Base-by-base conservation (phyloP, 176 grass and related monocot species). In the Stipa capillata region DNA sequence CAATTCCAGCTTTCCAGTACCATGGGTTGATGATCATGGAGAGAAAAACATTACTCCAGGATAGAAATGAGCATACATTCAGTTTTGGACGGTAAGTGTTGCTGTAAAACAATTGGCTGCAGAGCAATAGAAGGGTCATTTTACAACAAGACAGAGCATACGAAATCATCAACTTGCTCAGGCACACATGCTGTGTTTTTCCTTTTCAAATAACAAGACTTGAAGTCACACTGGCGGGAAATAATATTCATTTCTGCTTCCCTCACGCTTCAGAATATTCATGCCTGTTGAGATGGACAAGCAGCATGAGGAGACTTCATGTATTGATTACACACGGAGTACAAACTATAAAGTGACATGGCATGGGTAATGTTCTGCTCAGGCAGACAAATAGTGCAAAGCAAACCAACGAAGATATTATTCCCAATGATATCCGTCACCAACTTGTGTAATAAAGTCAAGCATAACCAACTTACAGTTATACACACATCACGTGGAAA, bases 241-340 rank as follows among this genome's bases (percentile, higher is more conserved):
- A 32, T 62, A 50, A 56, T 62, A 29, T 82, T 32, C 29, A 36
- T 18, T 35, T 69, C 55, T 12, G n/a, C 39, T 13, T 31, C 52
- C 52, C 71, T 25, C 3, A 7, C 3, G 34, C 69, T 71, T 75
- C 52, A 1, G 45, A 77, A 79, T 25, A 82, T 78, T 89, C 84
- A 90, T 68, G 88, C 83, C 88, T 90, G 79, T 74, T 68, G 51
- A 73, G 39, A 78, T 57, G 40, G 47, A 66, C 56, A 75, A 80
- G 58, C 48, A 83, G 40, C 40, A 59, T 44, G 28, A 55, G 78
- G 51, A 89, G 76, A 61, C 34, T 21, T 50, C 10, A 77, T 29
- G 2, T 57, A 80, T 18, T 29, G 37, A 66, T 41, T 43, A 54
- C 54, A 79, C n/a, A n/a, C n/a, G n/a, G n/a, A n/a, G n/a, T n/a